These are phyloP conservation scores for Psilocybe cubensis DNA, from an alignment of 768 basidiomycete species.

Conservation along the genomic window DNA sequence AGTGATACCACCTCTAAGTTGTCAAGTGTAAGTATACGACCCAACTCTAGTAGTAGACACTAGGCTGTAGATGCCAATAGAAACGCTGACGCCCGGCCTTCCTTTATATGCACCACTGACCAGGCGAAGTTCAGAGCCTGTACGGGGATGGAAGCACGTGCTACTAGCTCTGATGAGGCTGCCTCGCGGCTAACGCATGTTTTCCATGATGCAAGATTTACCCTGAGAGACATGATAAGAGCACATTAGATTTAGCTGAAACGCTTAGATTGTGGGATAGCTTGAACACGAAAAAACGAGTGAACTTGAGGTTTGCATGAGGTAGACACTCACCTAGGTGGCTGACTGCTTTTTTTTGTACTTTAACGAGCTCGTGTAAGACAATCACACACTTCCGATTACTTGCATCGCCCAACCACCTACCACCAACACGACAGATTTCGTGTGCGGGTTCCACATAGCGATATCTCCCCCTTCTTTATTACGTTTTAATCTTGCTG, in stretches of 20 bases:
- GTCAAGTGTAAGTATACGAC: too few relatives aligned
- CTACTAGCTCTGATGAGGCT: too few relatives aligned
- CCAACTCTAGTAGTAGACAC: too few relatives aligned
- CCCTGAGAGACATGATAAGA: not conserved
- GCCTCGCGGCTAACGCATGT: constrained; percentile 5
- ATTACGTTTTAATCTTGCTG: not conserved
- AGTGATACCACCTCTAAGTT: too few relatives aligned
- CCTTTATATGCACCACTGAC: too few relatives aligned
- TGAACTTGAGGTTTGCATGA: constrained; percentile 2
- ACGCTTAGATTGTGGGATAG: constrained; percentile 2
- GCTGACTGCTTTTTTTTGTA: constrained; percentile 6
- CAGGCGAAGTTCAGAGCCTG: too few relatives aligned
- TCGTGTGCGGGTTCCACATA: not conserved
- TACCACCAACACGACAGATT: not conserved
- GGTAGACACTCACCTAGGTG: not conserved
- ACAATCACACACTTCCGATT: constrained; percentile 1
- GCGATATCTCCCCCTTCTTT: not conserved
- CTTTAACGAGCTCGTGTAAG: not conserved
- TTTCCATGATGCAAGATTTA: not conserved
- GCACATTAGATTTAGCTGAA: not conserved
- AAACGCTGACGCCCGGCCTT: too few relatives aligned
- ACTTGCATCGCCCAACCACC: not conserved
- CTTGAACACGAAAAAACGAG: not conserved
- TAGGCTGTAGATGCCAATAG: too few relatives aligned
- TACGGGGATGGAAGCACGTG: too few relatives aligned